phyloP scores from a whole-genome alignment of 176 grass and related monocot species.

The Aegilops speltoides region DNA sequence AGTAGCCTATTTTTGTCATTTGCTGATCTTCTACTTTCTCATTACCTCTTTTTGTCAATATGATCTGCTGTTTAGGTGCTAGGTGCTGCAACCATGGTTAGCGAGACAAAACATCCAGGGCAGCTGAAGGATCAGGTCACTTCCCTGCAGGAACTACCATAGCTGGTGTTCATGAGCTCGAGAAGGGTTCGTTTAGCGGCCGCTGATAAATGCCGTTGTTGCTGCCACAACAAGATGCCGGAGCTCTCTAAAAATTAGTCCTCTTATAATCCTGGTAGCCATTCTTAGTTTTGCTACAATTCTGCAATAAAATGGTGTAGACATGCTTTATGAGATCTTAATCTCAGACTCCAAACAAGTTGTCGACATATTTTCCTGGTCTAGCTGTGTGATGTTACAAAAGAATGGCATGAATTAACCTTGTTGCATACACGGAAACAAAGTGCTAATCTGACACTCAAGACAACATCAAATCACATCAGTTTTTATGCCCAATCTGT shows the following conservation, averaged over 20 bases:
- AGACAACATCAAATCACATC: neutral
- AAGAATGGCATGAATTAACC: neutral
- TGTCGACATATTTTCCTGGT: neutral
- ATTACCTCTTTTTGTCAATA: no score
- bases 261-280: neutral
- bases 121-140: conserved; percentile 95
- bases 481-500: neutral
- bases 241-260: conserved; percentile 64
- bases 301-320: neutral
- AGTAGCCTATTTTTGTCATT: neutral
- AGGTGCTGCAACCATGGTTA: conserved; percentile 95
- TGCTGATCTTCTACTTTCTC: neutral
- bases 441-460: neutral
- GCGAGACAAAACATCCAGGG: conserved; percentile 79
- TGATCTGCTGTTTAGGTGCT: conserved; percentile 53
- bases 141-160: conserved; percentile 99
- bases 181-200: conserved; percentile 81
- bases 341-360: neutral
- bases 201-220: conserved; percentile 87
- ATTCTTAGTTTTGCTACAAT: neutral
- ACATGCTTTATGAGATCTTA: neutral
- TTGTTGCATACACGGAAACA: neutral
- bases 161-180: conserved; percentile 83
- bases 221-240: conserved; percentile 79
- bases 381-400: neutral